phyloP scores from a whole-genome alignment of 495 filamentous ascomycete species.

The Aspergillus olivimuriae region DNA sequence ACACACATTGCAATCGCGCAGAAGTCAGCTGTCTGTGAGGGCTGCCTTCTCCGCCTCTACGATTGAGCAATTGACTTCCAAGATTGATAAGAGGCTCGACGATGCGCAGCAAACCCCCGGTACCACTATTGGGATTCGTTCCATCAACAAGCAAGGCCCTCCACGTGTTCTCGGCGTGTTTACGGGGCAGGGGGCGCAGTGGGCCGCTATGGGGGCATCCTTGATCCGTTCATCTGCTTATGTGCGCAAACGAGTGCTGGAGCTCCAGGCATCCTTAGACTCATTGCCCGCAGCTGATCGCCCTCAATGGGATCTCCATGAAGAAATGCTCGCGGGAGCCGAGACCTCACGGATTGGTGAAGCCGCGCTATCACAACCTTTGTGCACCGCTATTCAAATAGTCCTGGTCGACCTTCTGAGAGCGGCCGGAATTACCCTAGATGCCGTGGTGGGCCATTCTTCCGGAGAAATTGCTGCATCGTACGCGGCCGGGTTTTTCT shows the following conservation, averaged over 20 bases:
- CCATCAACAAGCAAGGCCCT: no score
- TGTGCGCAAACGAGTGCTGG: not conserved
- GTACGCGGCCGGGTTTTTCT: not conserved
- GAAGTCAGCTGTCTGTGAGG: no score
- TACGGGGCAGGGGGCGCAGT: conserved; percentile 18
- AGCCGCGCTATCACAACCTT: not conserved
- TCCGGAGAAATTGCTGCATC: not conserved
- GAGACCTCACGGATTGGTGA: no score
- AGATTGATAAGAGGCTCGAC: not conserved
- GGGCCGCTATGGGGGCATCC: conserved; percentile 19
- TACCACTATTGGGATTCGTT: no score
- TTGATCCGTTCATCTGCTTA: not conserved
- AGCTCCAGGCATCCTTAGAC: not conserved
- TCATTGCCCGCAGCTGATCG: not conserved
- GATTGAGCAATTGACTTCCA: not conserved
- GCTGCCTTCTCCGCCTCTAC: not conserved
- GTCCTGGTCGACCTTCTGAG: not conserved
- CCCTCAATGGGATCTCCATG: not conserved
- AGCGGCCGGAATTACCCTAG: not conserved
- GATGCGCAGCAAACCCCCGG: not conserved
- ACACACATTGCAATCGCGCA: no score
- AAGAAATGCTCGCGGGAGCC: not conserved
- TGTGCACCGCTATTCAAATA: not conserved
- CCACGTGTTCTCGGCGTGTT: conserved; percentile 3
- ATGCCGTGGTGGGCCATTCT: not conserved